A percentile compares a stretch with the other conserved stretches of the same genome.
Conservation (phyloP, 1,284 basidiomycete species). For the Fomitopsis betulina region DNA sequence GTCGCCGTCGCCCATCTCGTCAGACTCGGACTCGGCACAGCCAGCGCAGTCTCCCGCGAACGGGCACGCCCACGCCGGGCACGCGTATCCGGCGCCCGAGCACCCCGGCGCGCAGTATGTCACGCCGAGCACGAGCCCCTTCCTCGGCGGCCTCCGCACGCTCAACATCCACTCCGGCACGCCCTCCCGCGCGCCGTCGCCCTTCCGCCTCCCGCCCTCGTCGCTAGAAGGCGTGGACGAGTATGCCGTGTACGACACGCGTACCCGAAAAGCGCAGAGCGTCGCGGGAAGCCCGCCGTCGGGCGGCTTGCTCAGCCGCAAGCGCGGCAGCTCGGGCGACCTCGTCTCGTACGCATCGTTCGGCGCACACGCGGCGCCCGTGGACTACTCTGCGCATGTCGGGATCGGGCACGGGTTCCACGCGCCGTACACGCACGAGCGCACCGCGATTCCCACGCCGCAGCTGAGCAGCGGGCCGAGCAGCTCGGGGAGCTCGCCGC, state of each 20-base stretch:
- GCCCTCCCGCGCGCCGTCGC: slow-evolving; percentile 63
- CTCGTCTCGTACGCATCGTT: slow-evolving; percentile 18
- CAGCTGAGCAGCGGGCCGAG: slow-evolving; percentile 58
- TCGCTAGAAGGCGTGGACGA: slow-evolving; percentile 29
- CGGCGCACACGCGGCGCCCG: slow-evolving; percentile 1
- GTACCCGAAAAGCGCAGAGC: slow-evolving; percentile 23
- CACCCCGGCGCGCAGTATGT: slow-evolving; percentile 13
- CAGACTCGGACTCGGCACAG: slow-evolving; percentile 55
- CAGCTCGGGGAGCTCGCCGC: slow-evolving; percentile 53
- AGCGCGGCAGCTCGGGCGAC: slow-evolving; percentile 30
- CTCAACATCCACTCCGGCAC: slow-evolving; percentile 66
- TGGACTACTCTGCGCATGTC: slow-evolving; percentile 9
- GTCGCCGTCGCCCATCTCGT: slow-evolving; percentile 63
- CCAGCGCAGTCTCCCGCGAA: slow-evolving; percentile 22
- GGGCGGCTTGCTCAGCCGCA: slow-evolving; percentile 23
- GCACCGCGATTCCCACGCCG: slow-evolving; percentile 43
- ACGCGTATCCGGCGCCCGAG: slow-evolving; percentile 20
- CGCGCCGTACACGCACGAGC: slow-evolving; percentile 30
- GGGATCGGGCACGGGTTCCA: slow-evolving; percentile 16
- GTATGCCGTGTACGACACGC: slow-evolving; percentile 19
- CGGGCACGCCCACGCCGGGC: slow-evolving; percentile 13
- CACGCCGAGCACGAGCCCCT: slow-evolving; percentile 74
- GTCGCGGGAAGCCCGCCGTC: slow-evolving; percentile 39
- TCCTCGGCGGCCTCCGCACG: slow-evolving; percentile 76
- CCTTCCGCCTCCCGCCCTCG: slow-evolving; percentile 57